Evolutionary conservation across 2,329 filamentous ascomycete genomes (phyloP).

Genomic region (Beauveria bassiana): DNA sequence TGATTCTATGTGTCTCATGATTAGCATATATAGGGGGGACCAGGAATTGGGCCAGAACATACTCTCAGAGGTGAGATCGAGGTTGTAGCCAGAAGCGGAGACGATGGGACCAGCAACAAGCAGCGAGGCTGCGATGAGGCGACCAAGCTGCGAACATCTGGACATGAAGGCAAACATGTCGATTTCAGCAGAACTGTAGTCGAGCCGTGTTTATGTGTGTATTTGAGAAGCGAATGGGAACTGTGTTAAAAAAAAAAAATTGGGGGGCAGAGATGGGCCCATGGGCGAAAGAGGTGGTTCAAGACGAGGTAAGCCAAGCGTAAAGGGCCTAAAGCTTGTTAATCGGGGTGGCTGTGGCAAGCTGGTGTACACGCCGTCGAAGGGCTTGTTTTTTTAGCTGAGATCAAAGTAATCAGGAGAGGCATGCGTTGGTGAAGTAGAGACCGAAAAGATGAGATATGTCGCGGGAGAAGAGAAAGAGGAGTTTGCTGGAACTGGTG

Average conservation of each 20-base stretch:
- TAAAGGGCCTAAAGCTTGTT: conserved; percentile 2
- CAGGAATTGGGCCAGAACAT: background rate
- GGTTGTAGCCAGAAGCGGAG: conserved; percentile 1
- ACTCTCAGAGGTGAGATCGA: conserved; percentile 2
- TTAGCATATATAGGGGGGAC: background rate
- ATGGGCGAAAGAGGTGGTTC: background rate
- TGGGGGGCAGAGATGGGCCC: background rate
- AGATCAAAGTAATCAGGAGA: background rate
- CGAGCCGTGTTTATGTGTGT: background rate
- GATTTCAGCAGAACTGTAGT: background rate
- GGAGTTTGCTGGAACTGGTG: background rate
- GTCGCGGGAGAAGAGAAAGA: background rate
- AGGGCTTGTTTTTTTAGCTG: background rate
- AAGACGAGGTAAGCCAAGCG: background rate
- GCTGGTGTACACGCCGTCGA: background rate
- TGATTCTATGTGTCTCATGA: conserved; percentile 32
- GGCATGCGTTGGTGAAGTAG: background rate
- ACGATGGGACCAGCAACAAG: background rate
- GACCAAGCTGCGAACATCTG: background rate
- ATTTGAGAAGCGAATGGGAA: background rate
- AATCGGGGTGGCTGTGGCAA: background rate
- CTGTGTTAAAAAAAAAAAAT: background rate
- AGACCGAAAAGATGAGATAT: background rate
- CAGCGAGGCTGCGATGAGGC: background rate
- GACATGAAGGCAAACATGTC: background rate